phyloP scores from a whole-genome alignment of 2,329 filamentous ascomycete species.

The Ilyonectria destructans region DNA sequence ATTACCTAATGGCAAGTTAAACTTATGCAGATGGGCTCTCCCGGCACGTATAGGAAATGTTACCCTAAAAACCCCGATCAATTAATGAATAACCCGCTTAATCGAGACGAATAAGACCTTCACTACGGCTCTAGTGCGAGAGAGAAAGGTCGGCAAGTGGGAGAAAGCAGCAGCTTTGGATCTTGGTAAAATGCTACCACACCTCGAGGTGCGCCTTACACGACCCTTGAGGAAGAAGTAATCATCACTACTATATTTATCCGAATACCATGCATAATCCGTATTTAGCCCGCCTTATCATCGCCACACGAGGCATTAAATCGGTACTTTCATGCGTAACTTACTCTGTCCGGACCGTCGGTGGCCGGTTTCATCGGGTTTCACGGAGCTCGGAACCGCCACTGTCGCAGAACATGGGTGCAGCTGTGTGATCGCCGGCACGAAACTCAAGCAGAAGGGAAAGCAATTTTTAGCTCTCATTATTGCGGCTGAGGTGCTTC shows the following conservation, averaged over 20 bases:
- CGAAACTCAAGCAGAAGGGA: neutral
- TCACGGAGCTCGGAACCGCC: conserved; percentile 2
- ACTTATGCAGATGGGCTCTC: too few species aligned
- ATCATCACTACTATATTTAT: neutral
- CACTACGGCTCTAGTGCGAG: too few species aligned
- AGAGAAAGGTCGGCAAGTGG: too few species aligned
- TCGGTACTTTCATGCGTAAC: neutral
- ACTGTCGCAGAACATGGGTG: conserved; percentile 8
- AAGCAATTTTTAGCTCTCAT: neutral
- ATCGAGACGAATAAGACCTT: too few species aligned
- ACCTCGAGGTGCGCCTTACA: too few species aligned
- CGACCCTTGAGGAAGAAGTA: too few species aligned
- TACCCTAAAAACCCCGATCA: too few species aligned
- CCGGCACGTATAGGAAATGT: too few species aligned
- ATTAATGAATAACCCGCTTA: too few species aligned
- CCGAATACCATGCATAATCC: neutral
- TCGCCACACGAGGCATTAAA: neutral
- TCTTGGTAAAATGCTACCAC: too few species aligned
- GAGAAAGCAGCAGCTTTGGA: too few species aligned
- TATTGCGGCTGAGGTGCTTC: neutral
- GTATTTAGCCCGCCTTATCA: neutral
- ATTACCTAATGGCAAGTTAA: too few species aligned
- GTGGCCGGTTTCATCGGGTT: conserved; percentile 28
- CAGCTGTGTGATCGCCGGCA: conserved; percentile 5
- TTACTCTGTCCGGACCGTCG: neutral